Base-by-base conservation (phyloP, 2,329 filamentous ascomycete genomes). In the Botrytis sinoallii region DNA sequence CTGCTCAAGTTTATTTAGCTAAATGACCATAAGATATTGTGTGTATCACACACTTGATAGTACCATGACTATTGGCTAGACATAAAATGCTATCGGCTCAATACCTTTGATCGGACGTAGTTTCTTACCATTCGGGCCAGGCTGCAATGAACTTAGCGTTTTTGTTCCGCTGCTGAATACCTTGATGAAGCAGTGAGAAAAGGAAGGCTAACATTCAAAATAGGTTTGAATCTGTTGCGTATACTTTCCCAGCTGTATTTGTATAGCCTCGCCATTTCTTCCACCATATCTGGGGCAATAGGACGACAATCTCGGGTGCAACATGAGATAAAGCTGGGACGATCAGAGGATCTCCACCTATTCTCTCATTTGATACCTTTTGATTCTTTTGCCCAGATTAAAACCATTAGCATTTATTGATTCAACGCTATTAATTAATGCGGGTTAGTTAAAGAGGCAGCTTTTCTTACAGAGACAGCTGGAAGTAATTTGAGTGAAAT, bases 401-500 rank as follows among this genome's bases (percentile, higher is more conserved):
- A n/a, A 6, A 55, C 10, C 0, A 55, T 16, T n/a, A 5, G 0
- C 5, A 16, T n/a, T n/a, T 55, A n/a, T 3, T n/a, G 12, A n/a
- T n/a, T n/a, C 25, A n/a, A 7, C 4, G 48, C 12, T n/a, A n/a
- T n/a, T 5, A 10, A n/a, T 55, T 4, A 3, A n/a, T n/a, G 0
- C 16, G 25, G 10, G 0, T 16, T 16, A 55, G 25, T n/a, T 6
- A 16, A n/a, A 55, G 5, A 4, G 12, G 5, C 2, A 55, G 1
- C 25, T 55, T n/a, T 1, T 5, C 46, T 3, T 16, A n/a, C 0
- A 7, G 16, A n/a, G 10, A 55, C 6, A 55, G 25, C 6, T 16
- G 48, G 25, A 14, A 12, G 25, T 55, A 12, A n/a, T n/a, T 7
- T n/a, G 25, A 55, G 25, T n/a, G 48, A n/a, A 55, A 55, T 16